Evolutionary conservation across 371 early-diverging fungal species (phyloP).

Genomic region (Chytridiales sp.): DNA sequence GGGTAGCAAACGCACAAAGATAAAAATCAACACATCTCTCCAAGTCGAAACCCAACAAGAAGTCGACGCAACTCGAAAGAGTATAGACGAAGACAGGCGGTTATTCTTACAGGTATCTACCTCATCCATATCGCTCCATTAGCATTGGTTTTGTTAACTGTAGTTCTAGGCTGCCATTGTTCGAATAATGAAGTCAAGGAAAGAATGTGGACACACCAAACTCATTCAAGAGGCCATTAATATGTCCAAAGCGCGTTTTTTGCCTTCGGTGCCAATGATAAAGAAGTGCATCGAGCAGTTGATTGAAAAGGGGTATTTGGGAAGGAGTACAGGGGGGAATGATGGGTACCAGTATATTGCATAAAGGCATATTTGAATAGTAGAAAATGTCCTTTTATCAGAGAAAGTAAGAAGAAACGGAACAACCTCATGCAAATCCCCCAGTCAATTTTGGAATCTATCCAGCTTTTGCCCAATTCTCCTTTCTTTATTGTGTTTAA

Average conservation of each 20-base stretch:
- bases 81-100: slow-evolving; percentile 81
- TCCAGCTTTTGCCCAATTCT: too few relatives aligned
- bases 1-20: slow-evolving; percentile 75
- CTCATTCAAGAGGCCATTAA: slow-evolving; percentile 79
- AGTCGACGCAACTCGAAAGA: slow-evolving; percentile 62
- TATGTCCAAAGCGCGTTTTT: slow-evolving; percentile 69
- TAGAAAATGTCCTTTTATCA: too few relatives aligned
- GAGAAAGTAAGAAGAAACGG: too few relatives aligned
- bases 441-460: too few relatives aligned
- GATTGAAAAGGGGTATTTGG: slow-evolving; percentile 85
- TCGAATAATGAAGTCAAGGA: slow-evolving; percentile 79
- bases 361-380: slow-evolving; percentile 43
- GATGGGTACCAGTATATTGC: slow-evolving; percentile 82
- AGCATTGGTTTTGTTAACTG: background rate
- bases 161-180: slow-evolving; percentile 72
- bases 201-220: slow-evolving; percentile 64
- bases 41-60: slow-evolving; percentile 67
- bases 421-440: too few relatives aligned
- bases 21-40: slow-evolving; percentile 67
- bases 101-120: slow-evolving; percentile 66
- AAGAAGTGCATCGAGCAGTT: slow-evolving; percentile 86
- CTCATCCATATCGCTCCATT: slow-evolving; percentile 1
- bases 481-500: too few relatives aligned
- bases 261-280: slow-evolving; percentile 74
- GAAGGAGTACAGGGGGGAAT: slow-evolving; percentile 58